Evolutionary conservation across 2,329 filamentous ascomycete genomes (phyloP), one percentile per base, ranked within the genome.

Genomic region (Periconia sp.): DNA sequence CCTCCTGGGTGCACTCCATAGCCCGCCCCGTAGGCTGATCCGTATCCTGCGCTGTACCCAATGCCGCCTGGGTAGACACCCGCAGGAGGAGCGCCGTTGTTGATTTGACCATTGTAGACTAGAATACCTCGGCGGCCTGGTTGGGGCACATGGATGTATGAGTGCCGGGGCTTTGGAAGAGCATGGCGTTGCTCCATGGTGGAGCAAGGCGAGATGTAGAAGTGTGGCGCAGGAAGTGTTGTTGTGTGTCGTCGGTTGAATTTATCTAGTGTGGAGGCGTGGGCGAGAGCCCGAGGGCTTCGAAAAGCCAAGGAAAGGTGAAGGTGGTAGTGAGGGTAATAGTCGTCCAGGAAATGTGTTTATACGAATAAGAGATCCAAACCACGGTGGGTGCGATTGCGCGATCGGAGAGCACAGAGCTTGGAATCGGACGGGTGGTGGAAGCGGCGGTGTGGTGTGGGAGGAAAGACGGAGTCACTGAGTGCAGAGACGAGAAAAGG

Each of bases 151-250:
- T 69, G 70, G 44, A 65, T 56, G 55, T 70, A 72, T 15, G 66
- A 59, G 27, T 72, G 67, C 50, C 69, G 69, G 18, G 68, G 66
- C 46, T 68, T 66, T 63, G 68, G 35, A 56, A 63, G 14, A 47
- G 61, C 45, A 64, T 66, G 59, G 58, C 67, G 46, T 42, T 49
- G 37, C 45, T 27, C 45, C 47, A 48, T 54, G 40, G 19, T 13
- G 17, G 49, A 23, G 44, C 27, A 47, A 43, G 27, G 33, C 14
- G 41, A 30, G 49, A 17, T 43, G 18, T 35, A 19, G 41, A 27
- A 9, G 31, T 47, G 17, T 31, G 23, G 15, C 20, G 20, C 23
- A 45, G 13, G 14, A 17, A 5, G 42, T 43, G 37, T 19, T 8
- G 27, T 15, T 19, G 43, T 23, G 17, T 44, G 30, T 40, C 35